Conservation (phyloP, 2,329 filamentous ascomycete species). For the Ophiostoma himal-ulmi region DNA sequence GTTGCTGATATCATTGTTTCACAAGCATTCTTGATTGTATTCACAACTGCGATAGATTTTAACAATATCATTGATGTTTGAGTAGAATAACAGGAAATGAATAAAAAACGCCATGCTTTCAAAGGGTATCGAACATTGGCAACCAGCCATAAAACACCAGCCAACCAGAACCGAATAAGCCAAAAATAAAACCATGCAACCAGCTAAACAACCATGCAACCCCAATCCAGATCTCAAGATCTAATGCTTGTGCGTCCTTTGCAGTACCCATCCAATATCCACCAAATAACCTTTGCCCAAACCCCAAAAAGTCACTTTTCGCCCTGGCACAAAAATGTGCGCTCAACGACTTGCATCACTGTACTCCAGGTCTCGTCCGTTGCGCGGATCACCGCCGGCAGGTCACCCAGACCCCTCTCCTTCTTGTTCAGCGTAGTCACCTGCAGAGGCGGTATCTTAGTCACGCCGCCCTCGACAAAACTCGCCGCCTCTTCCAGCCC, state of each 20-base stretch:
- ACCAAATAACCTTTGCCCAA: neutral
- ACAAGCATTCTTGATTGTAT: neutral
- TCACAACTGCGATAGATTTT: too few species aligned
- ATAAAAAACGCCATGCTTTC: neutral
- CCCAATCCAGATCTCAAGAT: neutral
- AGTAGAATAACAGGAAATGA: neutral
- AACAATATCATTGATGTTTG: too few species aligned
- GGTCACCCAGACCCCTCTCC: too few species aligned
- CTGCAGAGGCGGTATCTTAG: neutral
- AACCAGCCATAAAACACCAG: neutral
- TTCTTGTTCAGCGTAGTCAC: slow-evolving; percentile 5
- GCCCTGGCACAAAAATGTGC: slow-evolving; percentile 1
- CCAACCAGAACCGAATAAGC: neutral
- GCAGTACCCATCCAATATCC: too few species aligned
- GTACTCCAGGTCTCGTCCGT: slow-evolving; percentile 9
- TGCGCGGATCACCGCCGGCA: slow-evolving; percentile 3
- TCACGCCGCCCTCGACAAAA: neutral
- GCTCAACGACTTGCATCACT: neutral
- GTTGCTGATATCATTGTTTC: neutral
- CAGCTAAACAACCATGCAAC: neutral
- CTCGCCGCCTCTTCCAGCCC: slow-evolving; percentile 8
- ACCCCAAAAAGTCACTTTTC: slow-evolving; percentile 4
- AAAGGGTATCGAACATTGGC: neutral
- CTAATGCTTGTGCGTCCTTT: neutral
- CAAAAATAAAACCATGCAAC: neutral